Base-by-base conservation (phyloP, 2,329 filamentous ascomycete species). In the Chaetomiaceae sp. region DNA sequence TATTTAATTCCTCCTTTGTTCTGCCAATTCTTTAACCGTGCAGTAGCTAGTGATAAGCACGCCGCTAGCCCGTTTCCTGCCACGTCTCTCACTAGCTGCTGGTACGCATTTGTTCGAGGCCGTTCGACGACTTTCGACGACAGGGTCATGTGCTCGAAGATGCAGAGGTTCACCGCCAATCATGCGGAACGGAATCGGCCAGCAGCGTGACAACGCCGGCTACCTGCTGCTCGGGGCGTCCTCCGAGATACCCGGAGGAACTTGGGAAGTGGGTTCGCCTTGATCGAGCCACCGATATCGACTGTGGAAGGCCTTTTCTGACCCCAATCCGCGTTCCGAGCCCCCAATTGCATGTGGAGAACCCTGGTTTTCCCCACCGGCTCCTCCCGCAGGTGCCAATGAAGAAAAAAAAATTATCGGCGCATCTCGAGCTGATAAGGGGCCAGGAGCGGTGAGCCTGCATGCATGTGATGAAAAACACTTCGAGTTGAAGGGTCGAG, bases 41-140 rank as follows among this genome's bases (percentile, higher is more conserved):
- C 29, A 12, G 14, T 22, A 9, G n/a, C 19, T 14, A 15, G 40
- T 45, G 38, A 44, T 33, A 27, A 14, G 38, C 3, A n/a, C n/a
- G n/a, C n/a, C n/a, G n/a, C n/a, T n/a, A n/a, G n/a, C n/a, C n/a
- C n/a, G 19, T 22, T 14, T 14, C 25, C n/a, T 20, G 20, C 33
- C 34, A 31, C 38, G 9, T 38, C 43, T n/a, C 14, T 19, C 37
- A 8, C 20, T 36, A 23, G 15, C 19, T 22, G 9, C 40, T 12
- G 20, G 9, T 38, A n/a, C 31, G n/a, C n/a, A n/a, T n/a, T 19
- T 23, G 40, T 44, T 55, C 48, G 38, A 55, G 44, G 49, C 48
- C 38, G 33, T 36, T 48, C 43, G 42, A 27, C 38, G 17, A 8
- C 11, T 12, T 47, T 39, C 33, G 9, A 29, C 22, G 6, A 33